Evolutionary conservation across 2,329 filamentous ascomycete genomes (phyloP).

Genomic region (Huntiella omanensis): DNA sequence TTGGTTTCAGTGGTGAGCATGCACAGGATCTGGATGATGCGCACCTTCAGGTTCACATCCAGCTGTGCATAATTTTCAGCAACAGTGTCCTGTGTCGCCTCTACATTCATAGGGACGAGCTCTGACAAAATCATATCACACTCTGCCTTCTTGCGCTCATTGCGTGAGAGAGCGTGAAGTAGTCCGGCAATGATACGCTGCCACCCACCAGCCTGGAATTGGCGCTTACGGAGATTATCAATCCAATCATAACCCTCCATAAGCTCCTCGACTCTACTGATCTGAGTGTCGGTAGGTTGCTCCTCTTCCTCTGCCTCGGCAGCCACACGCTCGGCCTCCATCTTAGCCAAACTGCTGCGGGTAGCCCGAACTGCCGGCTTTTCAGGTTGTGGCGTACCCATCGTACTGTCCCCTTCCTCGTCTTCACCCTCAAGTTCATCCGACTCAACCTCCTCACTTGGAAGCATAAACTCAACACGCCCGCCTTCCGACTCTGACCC

Average conservation of each 20-base stretch:
- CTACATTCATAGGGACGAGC: constrained; percentile 59
- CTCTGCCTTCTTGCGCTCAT: constrained; percentile 44
- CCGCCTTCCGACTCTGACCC: constrained; percentile 56
- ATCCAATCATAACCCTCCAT: constrained; percentile 65
- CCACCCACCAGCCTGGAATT: constrained; percentile 83
- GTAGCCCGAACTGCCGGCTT: constrained; percentile 54
- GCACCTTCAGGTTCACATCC: constrained; percentile 66
- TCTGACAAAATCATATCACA: constrained; percentile 67
- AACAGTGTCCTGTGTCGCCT: constrained; percentile 59
- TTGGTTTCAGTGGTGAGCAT: constrained; percentile 75
- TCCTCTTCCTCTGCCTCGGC: constrained; percentile 36
- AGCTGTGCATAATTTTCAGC: constrained; percentile 52
- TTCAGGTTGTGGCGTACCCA: constrained; percentile 52
- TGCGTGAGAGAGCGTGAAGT: constrained; percentile 65
- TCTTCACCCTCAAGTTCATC: constrained; percentile 40
- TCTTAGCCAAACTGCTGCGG: constrained; percentile 67
- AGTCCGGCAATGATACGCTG: constrained; percentile 75
- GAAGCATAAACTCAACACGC: constrained; percentile 59
- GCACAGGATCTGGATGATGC: constrained; percentile 67
- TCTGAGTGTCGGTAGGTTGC: constrained; percentile 28
- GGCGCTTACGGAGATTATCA: constrained; percentile 60
- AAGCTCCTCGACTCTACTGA: constrained; percentile 58
- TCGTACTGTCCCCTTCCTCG: constrained; percentile 32
- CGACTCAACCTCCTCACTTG: constrained; percentile 53
- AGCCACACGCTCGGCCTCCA: constrained; percentile 51